A percentile compares a stretch with the other conserved stretches of the same genome.
Evolutionary conservation across 2,329 filamentous ascomycete species (phyloP).

Genomic region (Fusarium duplospermum): DNA sequence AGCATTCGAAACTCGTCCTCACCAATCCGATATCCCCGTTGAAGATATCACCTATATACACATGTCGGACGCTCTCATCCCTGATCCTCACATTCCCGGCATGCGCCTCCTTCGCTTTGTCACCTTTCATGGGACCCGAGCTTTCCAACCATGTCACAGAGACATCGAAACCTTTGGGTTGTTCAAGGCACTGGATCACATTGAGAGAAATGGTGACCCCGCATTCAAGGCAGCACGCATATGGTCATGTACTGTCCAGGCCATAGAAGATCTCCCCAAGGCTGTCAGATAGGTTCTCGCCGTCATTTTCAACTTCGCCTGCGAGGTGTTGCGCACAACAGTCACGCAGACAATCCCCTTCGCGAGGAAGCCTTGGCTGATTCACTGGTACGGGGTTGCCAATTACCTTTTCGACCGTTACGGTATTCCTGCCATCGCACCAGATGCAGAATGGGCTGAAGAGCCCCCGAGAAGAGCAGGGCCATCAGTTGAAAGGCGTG

Average conservation of each 20-base stretch:
- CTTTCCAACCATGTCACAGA: slow-evolving; percentile 47
- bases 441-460: slow-evolving; percentile 44
- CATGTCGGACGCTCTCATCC: slow-evolving; percentile 36
- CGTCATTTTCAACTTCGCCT: slow-evolving; percentile 47
- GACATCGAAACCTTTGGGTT: slow-evolving; percentile 33
- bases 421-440: slow-evolving; percentile 22
- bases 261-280: slow-evolving; percentile 36
- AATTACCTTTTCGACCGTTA: slow-evolving; percentile 39
- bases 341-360: slow-evolving; percentile 31
- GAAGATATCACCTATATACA: slow-evolving; percentile 40
- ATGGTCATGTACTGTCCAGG: slow-evolving; percentile 49
- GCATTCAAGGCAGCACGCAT: slow-evolving; percentile 44
- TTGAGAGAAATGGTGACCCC: slow-evolving; percentile 39
- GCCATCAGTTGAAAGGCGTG: no score
- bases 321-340: slow-evolving; percentile 39
- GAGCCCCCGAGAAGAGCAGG: slow-evolving; percentile 14
- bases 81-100: slow-evolving; percentile 32
- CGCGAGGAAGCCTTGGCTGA: slow-evolving; percentile 46
- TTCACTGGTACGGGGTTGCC: slow-evolving; percentile 44
- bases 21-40: slow-evolving; percentile 34
- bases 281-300: slow-evolving; percentile 49
- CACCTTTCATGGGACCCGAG: slow-evolving; percentile 42
- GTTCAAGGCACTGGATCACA: slow-evolving; percentile 35
- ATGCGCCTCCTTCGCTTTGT: slow-evolving; percentile 43
- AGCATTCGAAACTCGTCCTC: background rate